phyloP scores from a whole-genome alignment of 306 rosid genomes.

The Dicorynia guianensis region DNA sequence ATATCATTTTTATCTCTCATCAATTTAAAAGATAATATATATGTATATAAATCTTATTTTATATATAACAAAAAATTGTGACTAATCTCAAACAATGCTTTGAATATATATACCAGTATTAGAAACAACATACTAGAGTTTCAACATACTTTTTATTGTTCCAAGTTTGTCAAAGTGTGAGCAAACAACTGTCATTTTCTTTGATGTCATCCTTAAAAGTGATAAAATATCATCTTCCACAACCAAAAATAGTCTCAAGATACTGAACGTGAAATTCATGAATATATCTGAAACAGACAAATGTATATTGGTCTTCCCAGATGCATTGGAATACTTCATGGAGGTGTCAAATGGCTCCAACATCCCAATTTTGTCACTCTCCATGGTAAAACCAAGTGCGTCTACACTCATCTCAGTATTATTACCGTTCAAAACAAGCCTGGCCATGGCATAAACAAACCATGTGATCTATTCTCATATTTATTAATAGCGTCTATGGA shows the following conservation, averaged over 20 bases:
- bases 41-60: too few species aligned
- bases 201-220: constrained; percentile 86
- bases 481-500: too few species aligned
- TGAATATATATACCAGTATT: too few species aligned
- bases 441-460: constrained; percentile 50
- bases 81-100: too few species aligned
- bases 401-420: too few species aligned
- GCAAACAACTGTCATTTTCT: constrained; percentile 88
- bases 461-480: too few species aligned
- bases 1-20: too few species aligned
- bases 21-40: too few species aligned
- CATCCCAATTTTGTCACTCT: constrained; percentile 89
- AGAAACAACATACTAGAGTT: too few species aligned
- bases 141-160: too few species aligned
- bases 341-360: constrained; percentile 95
- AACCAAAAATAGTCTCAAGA: constrained; percentile 86
- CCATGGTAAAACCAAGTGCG: constrained; percentile 97
- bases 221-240: constrained; percentile 92
- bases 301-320: constrained; percentile 88
- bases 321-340: constrained; percentile 82
- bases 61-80: too few species aligned
- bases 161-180: constrained; percentile 95
- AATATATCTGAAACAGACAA: constrained; percentile 81
- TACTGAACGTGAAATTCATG: constrained; percentile 97
- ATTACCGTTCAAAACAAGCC: constrained; percentile 89